Percentiles rank a stretch among this genome's conserved stretches.
Evolutionary conservation across 305 asterid species (phyloP).

Genomic region (Solanum hybrid): DNA sequence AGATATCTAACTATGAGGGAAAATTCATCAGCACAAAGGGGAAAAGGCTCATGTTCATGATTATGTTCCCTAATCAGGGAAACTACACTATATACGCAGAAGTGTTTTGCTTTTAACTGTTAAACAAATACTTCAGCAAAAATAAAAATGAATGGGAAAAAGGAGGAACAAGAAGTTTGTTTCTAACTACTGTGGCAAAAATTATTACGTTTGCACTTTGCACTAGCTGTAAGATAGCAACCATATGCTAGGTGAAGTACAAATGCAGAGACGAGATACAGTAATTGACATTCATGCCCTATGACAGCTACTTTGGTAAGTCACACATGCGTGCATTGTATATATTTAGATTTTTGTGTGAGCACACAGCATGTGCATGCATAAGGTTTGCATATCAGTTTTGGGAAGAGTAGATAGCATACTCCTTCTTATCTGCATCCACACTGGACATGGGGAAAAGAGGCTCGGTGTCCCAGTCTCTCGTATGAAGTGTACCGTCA

Average conservation of each 20-base stretch:
- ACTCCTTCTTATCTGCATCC: conserved; percentile 51
- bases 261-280: background rate
- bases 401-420: conserved; percentile 18
- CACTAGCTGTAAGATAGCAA: background rate
- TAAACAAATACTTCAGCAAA: background rate
- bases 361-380: background rate
- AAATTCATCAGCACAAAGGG: background rate
- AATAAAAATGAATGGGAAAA: background rate
- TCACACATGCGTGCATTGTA: background rate
- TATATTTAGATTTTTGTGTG: background rate
- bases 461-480: conserved; percentile 91
- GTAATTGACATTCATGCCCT: background rate
- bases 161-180: background rate
- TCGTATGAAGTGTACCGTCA: conserved; percentile 68
- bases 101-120: background rate
- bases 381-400: background rate
- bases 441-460: conserved; percentile 57
- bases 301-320: background rate
- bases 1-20: background rate
- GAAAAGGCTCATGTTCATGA: background rate
- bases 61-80: background rate
- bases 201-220: background rate
- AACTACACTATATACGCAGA: background rate
- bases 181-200: background rate
- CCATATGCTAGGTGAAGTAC: background rate